phyloP scores from a whole-genome alignment of 495 filamentous ascomycete species.

The Geoglossum glabrum region DNA sequence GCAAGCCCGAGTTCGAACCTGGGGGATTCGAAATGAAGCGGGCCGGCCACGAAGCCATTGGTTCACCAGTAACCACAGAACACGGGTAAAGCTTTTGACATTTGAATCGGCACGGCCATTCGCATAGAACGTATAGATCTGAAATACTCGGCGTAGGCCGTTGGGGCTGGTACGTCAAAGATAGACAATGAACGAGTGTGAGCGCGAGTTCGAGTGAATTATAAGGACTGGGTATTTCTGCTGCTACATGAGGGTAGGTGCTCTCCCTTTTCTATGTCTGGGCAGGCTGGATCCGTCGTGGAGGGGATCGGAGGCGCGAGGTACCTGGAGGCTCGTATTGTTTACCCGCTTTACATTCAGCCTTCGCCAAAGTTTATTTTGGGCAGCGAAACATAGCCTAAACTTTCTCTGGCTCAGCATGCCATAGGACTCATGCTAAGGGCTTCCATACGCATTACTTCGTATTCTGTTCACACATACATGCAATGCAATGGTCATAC shows the following conservation, averaged over 20 bases:
- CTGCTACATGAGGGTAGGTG: neutral
- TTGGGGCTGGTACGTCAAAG: neutral
- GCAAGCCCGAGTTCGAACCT: neutral
- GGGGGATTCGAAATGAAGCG: neutral
- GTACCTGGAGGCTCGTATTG: neutral
- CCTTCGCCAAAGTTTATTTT: neutral
- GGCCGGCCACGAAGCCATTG: conserved; percentile 3
- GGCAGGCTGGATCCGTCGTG: neutral
- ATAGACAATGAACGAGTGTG: neutral
- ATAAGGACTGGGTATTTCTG: neutral
- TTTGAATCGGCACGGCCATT: neutral
- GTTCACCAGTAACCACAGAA: neutral
- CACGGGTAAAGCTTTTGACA: neutral
- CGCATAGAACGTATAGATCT: neutral
- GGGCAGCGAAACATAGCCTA: neutral
- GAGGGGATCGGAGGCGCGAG: neutral
- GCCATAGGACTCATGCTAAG: neutral
- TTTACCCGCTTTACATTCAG: neutral
- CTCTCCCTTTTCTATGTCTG: neutral
- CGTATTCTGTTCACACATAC: no score
- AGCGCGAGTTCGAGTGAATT: neutral
- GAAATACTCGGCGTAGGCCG: neutral
- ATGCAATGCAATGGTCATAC: no score
- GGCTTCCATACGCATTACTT: neutral
- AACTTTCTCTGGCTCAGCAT: neutral